Evolutionary conservation across 2,329 filamentous ascomycete species (phyloP).

Genomic region (Dactylellina cionopaga): DNA sequence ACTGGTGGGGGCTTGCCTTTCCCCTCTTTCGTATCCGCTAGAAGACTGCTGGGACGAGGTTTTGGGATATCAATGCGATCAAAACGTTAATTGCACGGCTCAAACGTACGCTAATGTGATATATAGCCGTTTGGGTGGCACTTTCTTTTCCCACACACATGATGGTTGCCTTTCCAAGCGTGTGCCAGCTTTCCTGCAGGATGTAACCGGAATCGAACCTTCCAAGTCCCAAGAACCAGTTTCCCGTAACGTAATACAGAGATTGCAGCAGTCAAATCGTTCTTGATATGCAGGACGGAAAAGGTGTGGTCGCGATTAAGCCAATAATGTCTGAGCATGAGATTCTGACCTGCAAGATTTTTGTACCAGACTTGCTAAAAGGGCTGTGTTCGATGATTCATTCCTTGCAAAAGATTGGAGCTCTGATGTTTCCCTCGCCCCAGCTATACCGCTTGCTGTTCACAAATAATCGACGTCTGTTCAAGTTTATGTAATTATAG

Average conservation of each 20-base stretch:
- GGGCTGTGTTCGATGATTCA: too few relatives aligned
- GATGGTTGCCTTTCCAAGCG: not conserved
- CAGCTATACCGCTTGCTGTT: too few relatives aligned
- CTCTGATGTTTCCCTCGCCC: too few relatives aligned
- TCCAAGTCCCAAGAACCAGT: constrained; percentile 16
- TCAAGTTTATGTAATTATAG: too few relatives aligned
- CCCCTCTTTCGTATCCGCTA: too few relatives aligned
- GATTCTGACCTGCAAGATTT: too few relatives aligned
- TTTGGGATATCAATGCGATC: not conserved
- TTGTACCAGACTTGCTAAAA: too few relatives aligned
- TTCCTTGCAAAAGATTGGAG: too few relatives aligned
- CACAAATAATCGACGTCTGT: too few relatives aligned
- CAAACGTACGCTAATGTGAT: not conserved
- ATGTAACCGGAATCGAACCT: not conserved
- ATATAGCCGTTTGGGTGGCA: not conserved
- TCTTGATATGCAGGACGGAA: constrained; percentile 2
- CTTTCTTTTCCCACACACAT: too few relatives aligned
- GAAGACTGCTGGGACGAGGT: too few relatives aligned
- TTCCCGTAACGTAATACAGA: constrained; percentile 22
- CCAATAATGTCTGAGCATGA: not conserved
- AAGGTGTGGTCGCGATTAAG: too few relatives aligned
- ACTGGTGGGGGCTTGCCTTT: not conserved
- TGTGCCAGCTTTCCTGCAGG: not conserved
- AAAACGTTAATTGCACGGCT: not conserved
- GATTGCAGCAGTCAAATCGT: constrained; percentile 1